Evolutionary conservation across 352 stramenopile genomes (phyloP), one percentile per base, ranked within the genome.

Genomic region (Blastocystis sp.): DNA sequence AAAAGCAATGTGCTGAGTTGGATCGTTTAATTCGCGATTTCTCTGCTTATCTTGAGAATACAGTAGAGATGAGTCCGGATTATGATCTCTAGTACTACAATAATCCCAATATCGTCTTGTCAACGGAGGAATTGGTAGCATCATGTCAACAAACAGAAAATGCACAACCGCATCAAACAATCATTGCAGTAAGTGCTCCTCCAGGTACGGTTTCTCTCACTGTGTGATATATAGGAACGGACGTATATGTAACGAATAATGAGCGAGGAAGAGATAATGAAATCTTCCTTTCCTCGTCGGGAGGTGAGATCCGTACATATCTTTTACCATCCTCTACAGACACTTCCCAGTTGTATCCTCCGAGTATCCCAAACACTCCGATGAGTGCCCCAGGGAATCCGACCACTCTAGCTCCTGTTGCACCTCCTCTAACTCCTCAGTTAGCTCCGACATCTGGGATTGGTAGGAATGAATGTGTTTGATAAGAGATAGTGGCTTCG

Each of bases 171-270:
- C 14, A n/a, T 27, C 71, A 83, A 37, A 83, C 71, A 1, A 83
- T 83, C 29, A 83, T 83, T 51, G 71, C 71, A 6, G 58, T 83
- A 14, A 66, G 71, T 46, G 71, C 71, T 65, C 71, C 71, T 83
- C 71, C 71, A 19, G 71, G 71, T 83, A 16, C 1, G 1, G 6
- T 2, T 14, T 39, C 19, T 2, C 11, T 21, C 9, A 52, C 14
- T 5, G 0, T 14, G 11, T 65, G 6, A 37, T 46, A 1, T 21
- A 9, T 46, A 83, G 71, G 71, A 54, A 83, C 71, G 21, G 71
- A 83, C 39, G 71, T 83, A 0, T 83, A 83, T 51, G 71, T 83
- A n/a, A 83, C 71, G 16, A 83, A 83, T 29, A 83, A 83, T 39
- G 49, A 66, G 32, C 24, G 29, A 32, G 71, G 71, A 19, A 14